Evolutionary conservation across 768 basidiomycete genomes (phyloP).

Genomic region (Lactifluus volemus): DNA sequence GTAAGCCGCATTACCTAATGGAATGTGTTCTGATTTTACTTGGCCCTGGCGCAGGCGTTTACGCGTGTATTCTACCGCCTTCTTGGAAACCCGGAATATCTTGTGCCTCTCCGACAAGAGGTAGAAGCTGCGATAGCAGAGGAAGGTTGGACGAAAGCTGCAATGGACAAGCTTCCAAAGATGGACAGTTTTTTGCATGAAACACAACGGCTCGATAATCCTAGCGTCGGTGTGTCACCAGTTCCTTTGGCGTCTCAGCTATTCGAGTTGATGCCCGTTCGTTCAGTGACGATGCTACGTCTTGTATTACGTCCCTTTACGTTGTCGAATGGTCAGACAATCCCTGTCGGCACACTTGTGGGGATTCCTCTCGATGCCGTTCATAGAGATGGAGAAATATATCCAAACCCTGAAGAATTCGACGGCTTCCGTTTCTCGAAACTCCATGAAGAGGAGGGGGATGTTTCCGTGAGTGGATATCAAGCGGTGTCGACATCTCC

Average conservation of each 20-base stretch:
- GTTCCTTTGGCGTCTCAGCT: neutral
- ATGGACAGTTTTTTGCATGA: slow-evolving; percentile 25
- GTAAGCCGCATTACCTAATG: slow-evolving; percentile 14
- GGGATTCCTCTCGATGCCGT: slow-evolving; percentile 26
- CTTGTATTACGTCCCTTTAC: slow-evolving; percentile 23
- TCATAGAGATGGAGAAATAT: slow-evolving; percentile 35
- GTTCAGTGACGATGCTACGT: slow-evolving; percentile 19
- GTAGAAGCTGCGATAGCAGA: slow-evolving; percentile 14
- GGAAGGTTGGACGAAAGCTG: slow-evolving; percentile 13
- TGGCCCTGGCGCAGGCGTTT: neutral
- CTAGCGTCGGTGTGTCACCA: neutral
- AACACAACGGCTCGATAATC: slow-evolving; percentile 12
- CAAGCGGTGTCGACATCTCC: slow-evolving; percentile 24
- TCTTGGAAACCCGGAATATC: slow-evolving; percentile 21
- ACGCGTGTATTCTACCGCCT: slow-evolving; percentile 19
- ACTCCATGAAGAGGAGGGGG: slow-evolving; percentile 22
- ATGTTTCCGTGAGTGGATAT: slow-evolving; percentile 8
- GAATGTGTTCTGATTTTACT: neutral
- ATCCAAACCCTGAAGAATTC: slow-evolving; percentile 34
- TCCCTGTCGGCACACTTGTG: slow-evolving; percentile 34
- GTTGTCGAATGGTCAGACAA: slow-evolving; percentile 29
- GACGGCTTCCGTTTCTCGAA: slow-evolving; percentile 34
- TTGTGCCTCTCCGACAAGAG: slow-evolving; percentile 22
- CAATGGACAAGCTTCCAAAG: slow-evolving; percentile 21
- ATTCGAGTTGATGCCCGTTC: neutral